Base-by-base conservation (phyloP, 345 rosid genomes). In the Aegle marmelos region DNA sequence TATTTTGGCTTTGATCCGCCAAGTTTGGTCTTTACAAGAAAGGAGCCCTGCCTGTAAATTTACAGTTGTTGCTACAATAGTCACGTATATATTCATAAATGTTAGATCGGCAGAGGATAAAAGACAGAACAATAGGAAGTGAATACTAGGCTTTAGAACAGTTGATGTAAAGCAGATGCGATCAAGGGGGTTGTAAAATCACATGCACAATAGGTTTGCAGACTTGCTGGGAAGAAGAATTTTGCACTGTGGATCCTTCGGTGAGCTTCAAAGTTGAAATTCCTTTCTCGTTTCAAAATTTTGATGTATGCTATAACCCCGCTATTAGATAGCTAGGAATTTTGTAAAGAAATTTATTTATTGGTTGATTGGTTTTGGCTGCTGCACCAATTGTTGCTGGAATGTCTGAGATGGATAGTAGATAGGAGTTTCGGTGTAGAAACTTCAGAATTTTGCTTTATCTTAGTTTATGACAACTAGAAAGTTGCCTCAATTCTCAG, bases 281-380 rank as follows among this genome's bases (percentile, higher is more conserved):
- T 60, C n/a, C 37, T 61, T 11, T 6, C 33, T 53, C 17, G 1
- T 53, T 53, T 53, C 57, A 2, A 45, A 54, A 60, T 71, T 74
- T 66, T 45, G 74, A 67, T 78, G 28, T 64, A n/a, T 70, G 39
- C 48, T 36, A 8, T 48, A 41, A 66, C 82, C 79, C 76, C 24
- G 30, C 28, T 6, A 58, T 64, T 76, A 73, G 80, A 45, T 62
- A 75, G 76, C 77, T 79, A 82, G 88, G 76, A 68, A 75, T 66
- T 82, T 81, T 86, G 87, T 87, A 86, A 68, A 85, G 81, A 81
- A 74, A 82, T 87, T 89, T 85, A 72, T 87, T 86, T 79, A 85
- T 89, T 88, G 83, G 87, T 89, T 86, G 71, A 79, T 83, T 79
- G 86, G 82, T 78, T 48, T 50, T 36, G 68, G 68, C 61, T 64